These are phyloP conservation scores for Allium sativum DNA, from an alignment of 106 monocot species.

Conservation along the genomic window DNA sequence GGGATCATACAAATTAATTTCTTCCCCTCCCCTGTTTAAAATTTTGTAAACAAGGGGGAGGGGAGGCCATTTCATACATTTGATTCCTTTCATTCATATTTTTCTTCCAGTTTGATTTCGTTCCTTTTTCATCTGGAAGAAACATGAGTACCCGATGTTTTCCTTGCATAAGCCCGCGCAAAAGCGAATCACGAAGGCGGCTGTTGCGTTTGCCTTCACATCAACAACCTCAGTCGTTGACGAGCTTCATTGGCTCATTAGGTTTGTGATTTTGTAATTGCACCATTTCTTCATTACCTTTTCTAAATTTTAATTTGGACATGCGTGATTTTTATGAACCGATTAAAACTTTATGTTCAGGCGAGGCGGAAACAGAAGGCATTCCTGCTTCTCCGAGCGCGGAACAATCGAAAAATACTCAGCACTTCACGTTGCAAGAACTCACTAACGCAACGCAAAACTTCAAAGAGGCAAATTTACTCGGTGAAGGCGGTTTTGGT, in stretches of 20 bases:
- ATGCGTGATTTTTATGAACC: background rate
- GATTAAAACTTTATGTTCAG: background rate
- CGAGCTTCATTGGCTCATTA: slow-evolving; percentile 16
- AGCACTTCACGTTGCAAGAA: slow-evolving; percentile 50
- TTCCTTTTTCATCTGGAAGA: background rate
- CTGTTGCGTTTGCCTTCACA: background rate
- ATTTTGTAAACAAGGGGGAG: background rate
- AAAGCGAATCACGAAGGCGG: slow-evolving; percentile 8
- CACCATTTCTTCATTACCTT: too few relatives aligned
- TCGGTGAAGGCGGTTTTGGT: slow-evolving; percentile 87
- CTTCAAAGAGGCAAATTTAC: slow-evolving; percentile 55
- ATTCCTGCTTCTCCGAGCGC: background rate
- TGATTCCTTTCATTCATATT: too few relatives aligned
- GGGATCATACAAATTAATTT: background rate
- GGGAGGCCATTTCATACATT: background rate
- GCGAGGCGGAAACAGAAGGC: slow-evolving; percentile 18
- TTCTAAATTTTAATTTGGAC: too few relatives aligned
- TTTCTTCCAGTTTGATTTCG: too few relatives aligned
- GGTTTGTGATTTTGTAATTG: slow-evolving; percentile 3
- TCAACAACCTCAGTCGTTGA: slow-evolving; percentile 11
- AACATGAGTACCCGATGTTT: slow-evolving; percentile 25
- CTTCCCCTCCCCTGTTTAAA: slow-evolving; percentile 4
- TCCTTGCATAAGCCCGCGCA: slow-evolving; percentile 26
- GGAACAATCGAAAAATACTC: slow-evolving; percentile 21
- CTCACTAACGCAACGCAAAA: slow-evolving; percentile 53